phyloP scores from a whole-genome alignment of 2,329 filamentous ascomycete species.

The Aspergillus hortae region DNA sequence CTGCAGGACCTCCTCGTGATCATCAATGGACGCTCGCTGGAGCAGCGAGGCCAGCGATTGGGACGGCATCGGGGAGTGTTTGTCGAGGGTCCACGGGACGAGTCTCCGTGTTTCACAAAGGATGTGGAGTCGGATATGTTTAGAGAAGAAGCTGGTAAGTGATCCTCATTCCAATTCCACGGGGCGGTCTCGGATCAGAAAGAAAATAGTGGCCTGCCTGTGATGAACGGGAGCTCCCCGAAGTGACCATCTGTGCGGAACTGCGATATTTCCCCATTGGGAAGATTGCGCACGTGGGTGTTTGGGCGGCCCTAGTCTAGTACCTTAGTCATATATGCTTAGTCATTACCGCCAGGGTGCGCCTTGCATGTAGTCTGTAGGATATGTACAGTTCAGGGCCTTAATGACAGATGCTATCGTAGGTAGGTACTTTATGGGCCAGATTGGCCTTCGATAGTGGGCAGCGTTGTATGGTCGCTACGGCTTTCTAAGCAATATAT shows the following conservation, averaged over 20 bases:
- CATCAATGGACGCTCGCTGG: slow-evolving; percentile 56
- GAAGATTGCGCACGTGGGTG: slow-evolving; percentile 11
- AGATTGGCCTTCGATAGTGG: neutral
- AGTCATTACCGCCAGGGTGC: neutral
- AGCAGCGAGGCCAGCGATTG: slow-evolving; percentile 54
- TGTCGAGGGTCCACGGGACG: neutral
- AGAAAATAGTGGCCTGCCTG: neutral
- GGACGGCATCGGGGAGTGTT: slow-evolving; percentile 34
- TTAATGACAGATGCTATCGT: neutral
- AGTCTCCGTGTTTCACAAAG: slow-evolving; percentile 1
- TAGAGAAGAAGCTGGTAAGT: neutral
- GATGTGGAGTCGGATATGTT: neutral
- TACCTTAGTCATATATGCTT: neutral
- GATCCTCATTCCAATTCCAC: neutral
- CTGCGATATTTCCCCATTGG: slow-evolving; percentile 18
- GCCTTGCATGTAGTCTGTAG: too few relatives aligned
- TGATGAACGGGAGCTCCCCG: neutral
- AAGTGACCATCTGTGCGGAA: slow-evolving; percentile 14
- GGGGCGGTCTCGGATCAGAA: neutral
- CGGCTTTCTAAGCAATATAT: too few relatives aligned
- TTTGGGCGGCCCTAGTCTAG: slow-evolving; percentile 5
- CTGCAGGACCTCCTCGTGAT: slow-evolving; percentile 59
- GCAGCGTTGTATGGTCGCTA: neutral
- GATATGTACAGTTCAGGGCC: neutral
- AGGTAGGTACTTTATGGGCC: too few relatives aligned